Evolutionary conservation across 768 basidiomycete species (phyloP), one percentile per base, ranked within the genome.

Genomic region (Obba rivulosa): DNA sequence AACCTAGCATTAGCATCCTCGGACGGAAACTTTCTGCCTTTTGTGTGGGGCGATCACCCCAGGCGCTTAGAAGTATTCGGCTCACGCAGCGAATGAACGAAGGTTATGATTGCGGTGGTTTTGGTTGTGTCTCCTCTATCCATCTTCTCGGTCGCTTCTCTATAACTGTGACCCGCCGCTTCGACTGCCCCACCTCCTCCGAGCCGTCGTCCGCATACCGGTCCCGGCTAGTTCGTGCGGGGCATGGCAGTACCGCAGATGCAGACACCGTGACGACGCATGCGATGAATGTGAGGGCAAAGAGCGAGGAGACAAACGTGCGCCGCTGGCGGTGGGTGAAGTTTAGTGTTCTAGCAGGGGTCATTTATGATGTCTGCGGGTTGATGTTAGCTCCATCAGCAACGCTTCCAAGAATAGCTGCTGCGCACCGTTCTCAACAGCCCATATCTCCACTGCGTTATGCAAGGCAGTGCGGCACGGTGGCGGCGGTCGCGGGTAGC

Each of bases 221-320:
- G 47, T 58, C 69, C 56, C 78, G 76, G 51, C 77, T 69, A 37
- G 73, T 68, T 45, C 80, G 77, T n/a, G 80, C 87, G 8, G 89
- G 89, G 58, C 90, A 92, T 45, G 89, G 88, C 25, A 92, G 69
- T 35, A 90, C 71, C 61, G 77, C 80, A 18, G 88, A 89, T 20
- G 85, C 86, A 11, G 85, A 84, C 16, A 92, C 89, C 45, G 89
- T 91, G 52, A 87, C 53, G 50, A 92, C 75, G 16, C 87, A 77
- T 21, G 85, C 86, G 63, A 88, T 67, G 66, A 87, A 89, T 3
- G 89, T 92, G 58, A 87, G 66, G 58, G 79, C 82, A 63, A 92
- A 92, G 54, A 92, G 80, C 28, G 84, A 78, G 8, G 90, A 81
- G 53, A 89, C 72, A 69, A 89, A 75, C 56, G 78, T 78, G 62